Conservation (phyloP, 257 asterid genomes). For the Solanum arcanum region DNA sequence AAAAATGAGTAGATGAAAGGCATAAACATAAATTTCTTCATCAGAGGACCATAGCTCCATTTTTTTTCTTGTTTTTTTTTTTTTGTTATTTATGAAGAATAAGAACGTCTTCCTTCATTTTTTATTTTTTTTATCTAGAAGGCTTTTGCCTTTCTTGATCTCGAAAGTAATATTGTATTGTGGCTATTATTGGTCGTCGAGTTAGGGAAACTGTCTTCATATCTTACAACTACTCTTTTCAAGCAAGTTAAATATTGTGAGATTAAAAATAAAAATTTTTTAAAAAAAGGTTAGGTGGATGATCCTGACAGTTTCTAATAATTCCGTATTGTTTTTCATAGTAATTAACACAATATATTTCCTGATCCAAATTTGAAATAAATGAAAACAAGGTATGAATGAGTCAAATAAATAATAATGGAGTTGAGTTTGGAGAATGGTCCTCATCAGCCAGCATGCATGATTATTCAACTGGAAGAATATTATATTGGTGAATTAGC, state of each 20-base stretch:
- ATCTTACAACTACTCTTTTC: background rate
- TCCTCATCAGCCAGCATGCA: background rate
- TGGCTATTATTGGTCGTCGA: background rate
- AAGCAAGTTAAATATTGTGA: background rate
- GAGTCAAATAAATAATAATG: background rate
- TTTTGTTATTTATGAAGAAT: too few species aligned
- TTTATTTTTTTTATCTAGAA: background rate
- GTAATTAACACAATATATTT: background rate
- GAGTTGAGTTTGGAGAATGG: background rate
- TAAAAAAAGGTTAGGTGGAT: background rate
- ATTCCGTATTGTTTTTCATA: background rate
- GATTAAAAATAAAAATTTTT: background rate
- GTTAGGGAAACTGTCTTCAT: background rate
- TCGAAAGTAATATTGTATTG: background rate
- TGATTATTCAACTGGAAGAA: background rate
- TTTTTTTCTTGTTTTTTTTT: too few species aligned
- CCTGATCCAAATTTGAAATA: background rate
- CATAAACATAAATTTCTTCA: background rate
- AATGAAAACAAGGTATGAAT: background rate
- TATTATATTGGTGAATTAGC: background rate
- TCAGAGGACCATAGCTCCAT: background rate
- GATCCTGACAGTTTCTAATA: background rate
- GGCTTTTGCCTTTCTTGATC: background rate
- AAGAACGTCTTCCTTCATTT: too few species aligned
- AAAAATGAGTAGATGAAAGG: background rate